Conservation (phyloP, 345 rosid species). For the Citrus glauca region DNA sequence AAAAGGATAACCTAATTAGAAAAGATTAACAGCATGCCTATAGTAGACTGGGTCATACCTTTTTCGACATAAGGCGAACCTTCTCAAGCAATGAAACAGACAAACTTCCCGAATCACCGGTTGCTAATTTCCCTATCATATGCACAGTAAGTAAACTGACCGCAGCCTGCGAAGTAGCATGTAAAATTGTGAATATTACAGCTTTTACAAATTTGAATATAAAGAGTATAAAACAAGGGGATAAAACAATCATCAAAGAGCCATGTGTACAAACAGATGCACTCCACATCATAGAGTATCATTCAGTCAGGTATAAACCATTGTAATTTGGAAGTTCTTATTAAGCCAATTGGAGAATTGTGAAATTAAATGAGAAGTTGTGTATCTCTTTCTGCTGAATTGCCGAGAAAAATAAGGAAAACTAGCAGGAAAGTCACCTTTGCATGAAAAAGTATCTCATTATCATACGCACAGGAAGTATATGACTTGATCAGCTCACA, state of each 20-base stretch:
- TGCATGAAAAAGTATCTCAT: constrained; percentile 39
- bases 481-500: constrained; percentile 49
- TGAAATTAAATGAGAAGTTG: not conserved
- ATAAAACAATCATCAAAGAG: not conserved
- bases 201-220: not conserved
- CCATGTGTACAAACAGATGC: not conserved
- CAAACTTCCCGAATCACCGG: constrained; percentile 60
- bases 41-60: constrained; percentile 35
- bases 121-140: constrained; percentile 58
- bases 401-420: not conserved
- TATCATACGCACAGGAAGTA: constrained; percentile 52
- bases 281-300: not conserved
- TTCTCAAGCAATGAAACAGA: constrained; percentile 61
- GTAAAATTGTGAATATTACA: not conserved
- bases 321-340: not conserved
- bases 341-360: not conserved
- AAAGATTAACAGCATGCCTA: not conserved
- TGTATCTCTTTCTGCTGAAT: not conserved
- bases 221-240: not conserved
- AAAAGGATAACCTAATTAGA: not conserved
- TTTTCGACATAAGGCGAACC: constrained; percentile 40
- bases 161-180: constrained; percentile 57
- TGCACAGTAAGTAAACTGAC: constrained; percentile 60
- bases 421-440: constrained; percentile 33
- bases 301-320: not conserved